Evolutionary conservation across 2,329 filamentous ascomycete genomes (phyloP), one percentile per base, ranked within the genome.

Genomic region (Teratosphaeria viscida): DNA sequence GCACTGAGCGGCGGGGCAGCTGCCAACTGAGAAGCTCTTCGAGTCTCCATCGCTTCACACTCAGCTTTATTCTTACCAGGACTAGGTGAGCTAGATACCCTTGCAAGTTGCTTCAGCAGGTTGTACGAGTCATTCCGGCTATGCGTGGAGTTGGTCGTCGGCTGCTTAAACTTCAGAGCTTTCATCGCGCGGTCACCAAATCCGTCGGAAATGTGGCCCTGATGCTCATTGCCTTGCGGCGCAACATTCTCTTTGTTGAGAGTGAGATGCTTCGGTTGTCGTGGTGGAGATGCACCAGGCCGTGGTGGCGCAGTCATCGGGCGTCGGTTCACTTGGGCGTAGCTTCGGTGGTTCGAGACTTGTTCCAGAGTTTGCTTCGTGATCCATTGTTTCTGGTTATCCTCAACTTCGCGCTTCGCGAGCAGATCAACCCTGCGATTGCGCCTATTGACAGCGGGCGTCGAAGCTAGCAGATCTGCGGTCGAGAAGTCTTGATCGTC

Each of bases 71-170:
- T 55, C 56, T 70, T 71, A 26, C 65, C 71, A 37, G 77, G 76
- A 61, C 75, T 79, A 3, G 78, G 78, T 35, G 77, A 80, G 59
- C 76, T 79, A 6, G 77, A 75, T 2, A 72, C 76, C 62, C 76
- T 70, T 1, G 78, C 76, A 10, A 81, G 70, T 59, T 74, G 72
- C 62, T 75, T 73, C 54, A 81, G 68, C 26, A 80, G 52, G 67
- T 61, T 76, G 72, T 61, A 77, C 72, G 78, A 79, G 64, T 79
- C 78, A 52, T 74, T 70, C 43, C 75, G 71, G 35, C 70, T 67
- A 56, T 74, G 70, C 43, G 23, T n/a, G 7, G 16, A 7, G n/a
- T 49, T 10, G 8, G n/a, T 49, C 12, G 61, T 59, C 11, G 72
- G 71, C 52, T 69, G 66, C 54, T 70, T 63, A 3, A 66, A 61